Conservation (phyloP, 176 grass and related monocot species). For the Coix lacrymajobi region DNA sequence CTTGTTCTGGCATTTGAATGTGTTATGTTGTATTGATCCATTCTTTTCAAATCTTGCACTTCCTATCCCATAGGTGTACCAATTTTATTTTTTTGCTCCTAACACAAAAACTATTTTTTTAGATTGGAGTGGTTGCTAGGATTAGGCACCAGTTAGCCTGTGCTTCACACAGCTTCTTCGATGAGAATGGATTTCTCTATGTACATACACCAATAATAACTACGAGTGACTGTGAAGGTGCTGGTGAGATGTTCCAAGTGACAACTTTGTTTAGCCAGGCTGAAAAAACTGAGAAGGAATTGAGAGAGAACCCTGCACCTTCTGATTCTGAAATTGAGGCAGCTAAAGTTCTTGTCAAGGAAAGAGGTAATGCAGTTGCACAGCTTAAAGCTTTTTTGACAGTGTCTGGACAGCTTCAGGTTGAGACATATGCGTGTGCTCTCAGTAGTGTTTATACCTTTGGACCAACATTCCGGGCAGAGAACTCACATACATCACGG, state of each 20-base stretch:
- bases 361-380: slow-evolving; percentile 60
- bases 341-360: slow-evolving; percentile 61
- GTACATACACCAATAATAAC: slow-evolving; percentile 95
- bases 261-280: slow-evolving; percentile 73
- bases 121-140: slow-evolving; percentile 80
- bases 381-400: slow-evolving; percentile 85
- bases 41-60: neutral
- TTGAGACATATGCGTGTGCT: slow-evolving; percentile 89
- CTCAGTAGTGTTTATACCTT: slow-evolving; percentile 92
- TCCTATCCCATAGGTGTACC: neutral
- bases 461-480: slow-evolving; percentile 93
- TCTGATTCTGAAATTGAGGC: slow-evolving; percentile 65
- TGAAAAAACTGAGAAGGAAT: slow-evolving; percentile 77
- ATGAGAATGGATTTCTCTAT: slow-evolving; percentile 74
- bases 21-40: neutral
- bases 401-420: slow-evolving; percentile 93
- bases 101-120: slow-evolving; percentile 5
- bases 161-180: slow-evolving; percentile 67
- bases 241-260: slow-evolving; percentile 98
- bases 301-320: slow-evolving; percentile 68
- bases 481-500: slow-evolving; percentile 86
- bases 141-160: slow-evolving; percentile 82
- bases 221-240: slow-evolving; percentile 89
- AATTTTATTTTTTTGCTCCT: too few species aligned
- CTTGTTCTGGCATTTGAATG: neutral